Percentiles rank a stretch among this genome's conserved stretches.
These are phyloP conservation scores for Lachancea dasiensis DNA, from an alignment of 805 yeast genomes.

Conservation along the genomic window DNA sequence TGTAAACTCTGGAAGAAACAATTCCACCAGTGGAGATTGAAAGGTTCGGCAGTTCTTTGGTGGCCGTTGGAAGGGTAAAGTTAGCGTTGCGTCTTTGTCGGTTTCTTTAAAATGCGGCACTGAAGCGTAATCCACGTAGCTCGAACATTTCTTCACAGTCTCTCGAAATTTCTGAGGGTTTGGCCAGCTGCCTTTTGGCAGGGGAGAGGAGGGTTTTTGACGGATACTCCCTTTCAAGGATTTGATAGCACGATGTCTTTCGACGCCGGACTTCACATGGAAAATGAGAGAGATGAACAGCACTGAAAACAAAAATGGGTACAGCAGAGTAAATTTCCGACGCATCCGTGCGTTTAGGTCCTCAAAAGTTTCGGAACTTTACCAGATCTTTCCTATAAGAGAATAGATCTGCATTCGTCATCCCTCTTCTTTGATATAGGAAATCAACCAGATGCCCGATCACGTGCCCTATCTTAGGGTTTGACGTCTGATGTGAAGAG, in stretches of 20 bases:
- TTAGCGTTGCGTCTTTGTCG: slow-evolving; percentile 39
- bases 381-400: too few relatives aligned
- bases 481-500: slow-evolving; percentile 9
- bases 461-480: not conserved
- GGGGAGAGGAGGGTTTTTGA: too few relatives aligned
- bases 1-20: slow-evolving; percentile 47
- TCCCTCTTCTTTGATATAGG: too few relatives aligned
- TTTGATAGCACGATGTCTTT: not conserved
- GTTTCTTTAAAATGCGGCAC: slow-evolving; percentile 51
- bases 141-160: slow-evolving; percentile 41
- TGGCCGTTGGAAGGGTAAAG: slow-evolving; percentile 74
- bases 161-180: slow-evolving; percentile 1
- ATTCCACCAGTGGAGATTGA: slow-evolving; percentile 54
- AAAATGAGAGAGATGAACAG: slow-evolving; percentile 1
- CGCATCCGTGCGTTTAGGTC: not conserved
- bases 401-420: too few relatives aligned
- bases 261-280: not conserved
- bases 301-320: not conserved
- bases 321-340: not conserved
- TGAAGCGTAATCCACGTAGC: slow-evolving; percentile 56
- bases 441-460: too few relatives aligned
- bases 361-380: not conserved
- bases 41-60: slow-evolving; percentile 67
- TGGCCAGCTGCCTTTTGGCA: not conserved
- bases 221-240: not conserved